A percentile compares a stretch with the other conserved stretches of the same genome.
These are phyloP conservation scores for Diplodia seriata DNA, from an alignment of 2,329 filamentous ascomycete genomes.

Conservation along the genomic window DNA sequence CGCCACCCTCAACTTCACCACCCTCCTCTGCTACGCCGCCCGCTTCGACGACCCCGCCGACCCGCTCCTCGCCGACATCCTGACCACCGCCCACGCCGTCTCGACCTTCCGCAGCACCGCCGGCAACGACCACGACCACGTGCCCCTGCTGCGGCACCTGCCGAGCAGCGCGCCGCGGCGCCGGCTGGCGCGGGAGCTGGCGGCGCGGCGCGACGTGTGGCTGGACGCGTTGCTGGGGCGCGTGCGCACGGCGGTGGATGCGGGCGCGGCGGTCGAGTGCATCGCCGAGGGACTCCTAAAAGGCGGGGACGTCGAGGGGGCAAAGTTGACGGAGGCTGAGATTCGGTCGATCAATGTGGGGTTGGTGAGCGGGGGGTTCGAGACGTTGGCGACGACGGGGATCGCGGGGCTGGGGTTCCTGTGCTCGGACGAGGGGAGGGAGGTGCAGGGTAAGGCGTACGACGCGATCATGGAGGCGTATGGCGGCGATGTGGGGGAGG, in stretches of 20 bases:
- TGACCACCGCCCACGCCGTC: conserved; percentile 16
- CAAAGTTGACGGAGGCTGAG: conserved; percentile 22
- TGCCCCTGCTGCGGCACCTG: conserved; percentile 18
- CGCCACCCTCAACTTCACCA: conserved; percentile 29
- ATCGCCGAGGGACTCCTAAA: conserved; percentile 12
- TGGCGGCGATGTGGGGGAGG: conserved; percentile 1
- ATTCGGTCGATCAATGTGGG: conserved; percentile 31
- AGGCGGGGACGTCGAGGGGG: not conserved
- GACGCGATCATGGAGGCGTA: conserved; percentile 24
- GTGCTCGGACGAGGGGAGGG: conserved; percentile 1
- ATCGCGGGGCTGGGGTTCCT: conserved; percentile 25
- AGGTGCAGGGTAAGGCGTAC: conserved; percentile 25
- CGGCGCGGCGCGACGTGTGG: conserved; percentile 29
- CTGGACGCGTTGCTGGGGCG: conserved; percentile 20
- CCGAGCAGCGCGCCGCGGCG: not conserved
- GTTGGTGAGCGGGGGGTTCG: conserved; percentile 22
- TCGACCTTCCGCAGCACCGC: conserved; percentile 30
- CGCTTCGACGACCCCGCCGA: conserved; percentile 21
- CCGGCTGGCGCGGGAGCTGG: conserved; percentile 1
- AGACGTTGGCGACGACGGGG: conserved; percentile 29
- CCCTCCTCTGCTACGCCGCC: conserved; percentile 27
- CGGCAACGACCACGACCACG: conserved; percentile 28
- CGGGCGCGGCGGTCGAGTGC: conserved; percentile 18
- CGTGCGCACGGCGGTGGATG: conserved; percentile 8
- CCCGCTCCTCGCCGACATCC: conserved; percentile 29